Evolutionary conservation across 768 basidiomycete species (phyloP).

Genomic region (Boletus pseudo-olivaceus): DNA sequence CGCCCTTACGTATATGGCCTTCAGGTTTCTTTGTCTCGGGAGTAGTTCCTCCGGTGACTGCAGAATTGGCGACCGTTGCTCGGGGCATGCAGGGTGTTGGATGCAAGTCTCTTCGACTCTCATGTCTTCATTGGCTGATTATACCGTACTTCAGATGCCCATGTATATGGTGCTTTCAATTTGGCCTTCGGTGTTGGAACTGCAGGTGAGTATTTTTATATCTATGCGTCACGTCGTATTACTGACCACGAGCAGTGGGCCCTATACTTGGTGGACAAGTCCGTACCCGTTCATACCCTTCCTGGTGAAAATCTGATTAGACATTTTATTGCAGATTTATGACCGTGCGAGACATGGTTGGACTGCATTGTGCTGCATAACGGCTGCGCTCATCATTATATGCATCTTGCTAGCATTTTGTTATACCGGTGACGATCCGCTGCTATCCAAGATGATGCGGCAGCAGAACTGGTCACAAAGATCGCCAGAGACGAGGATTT

Average conservation of each 20-base stretch:
- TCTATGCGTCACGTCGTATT: neutral
- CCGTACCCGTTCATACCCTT: conserved; percentile 9
- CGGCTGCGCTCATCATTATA: conserved; percentile 39
- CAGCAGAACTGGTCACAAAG: conserved; percentile 12
- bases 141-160: conserved; percentile 48
- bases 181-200: conserved; percentile 65
- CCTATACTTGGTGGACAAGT: conserved; percentile 70
- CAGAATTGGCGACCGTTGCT: conserved; percentile 64
- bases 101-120: conserved; percentile 42
- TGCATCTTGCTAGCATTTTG: conserved; percentile 39
- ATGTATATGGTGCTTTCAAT: conserved; percentile 74
- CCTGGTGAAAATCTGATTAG: neutral
- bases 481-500: conserved; percentile 6
- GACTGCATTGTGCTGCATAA: conserved; percentile 52
- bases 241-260: conserved; percentile 45
- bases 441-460: conserved; percentile 31
- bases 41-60: conserved; percentile 56
- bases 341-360: conserved; percentile 55
- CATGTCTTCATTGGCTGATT: neutral
- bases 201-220: conserved; percentile 40
- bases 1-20: neutral
- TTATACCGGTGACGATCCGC: conserved; percentile 49
- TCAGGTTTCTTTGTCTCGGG: conserved; percentile 62
- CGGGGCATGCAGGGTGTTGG: conserved; percentile 59
- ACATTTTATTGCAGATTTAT: conserved; percentile 47